These are phyloP conservation scores for Erysimum cheiri DNA, from an alignment of 441 rosid genomes.

Conservation along the genomic window DNA sequence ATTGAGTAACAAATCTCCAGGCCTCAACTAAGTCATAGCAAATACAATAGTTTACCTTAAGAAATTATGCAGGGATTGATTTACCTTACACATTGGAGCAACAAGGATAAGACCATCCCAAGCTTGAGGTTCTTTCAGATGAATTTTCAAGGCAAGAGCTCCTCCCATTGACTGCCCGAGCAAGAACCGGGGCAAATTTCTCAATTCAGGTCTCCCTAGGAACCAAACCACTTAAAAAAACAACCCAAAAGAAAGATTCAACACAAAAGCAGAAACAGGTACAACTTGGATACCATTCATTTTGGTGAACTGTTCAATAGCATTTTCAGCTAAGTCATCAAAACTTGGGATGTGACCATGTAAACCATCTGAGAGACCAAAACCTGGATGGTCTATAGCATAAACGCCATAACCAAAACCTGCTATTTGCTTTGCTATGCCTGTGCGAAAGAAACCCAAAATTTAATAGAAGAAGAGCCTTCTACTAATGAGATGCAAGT, in stretches of 20 bases:
- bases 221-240: conserved; percentile 27
- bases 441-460: conserved; percentile 46
- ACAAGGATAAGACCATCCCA: conserved; percentile 49
- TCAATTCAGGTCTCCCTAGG: conserved; percentile 69
- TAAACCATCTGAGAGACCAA: conserved; percentile 89
- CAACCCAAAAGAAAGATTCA: not conserved
- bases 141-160: conserved; percentile 84
- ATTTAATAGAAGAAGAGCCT: conserved; percentile 18
- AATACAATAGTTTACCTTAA: conserved; percentile 24
- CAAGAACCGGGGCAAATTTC: conserved; percentile 74
- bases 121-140: conserved; percentile 58
- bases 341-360: conserved; percentile 84
- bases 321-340: conserved; percentile 74
- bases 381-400: conserved; percentile 91
- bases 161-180: conserved; percentile 99
- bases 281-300: conserved; percentile 64
- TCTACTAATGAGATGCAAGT: not conserved
- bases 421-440: conserved; percentile 80
- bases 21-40: not conserved
- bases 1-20: not conserved
- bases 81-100: conserved; percentile 46
- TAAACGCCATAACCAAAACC: conserved; percentile 73
- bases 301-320: conserved; percentile 68
- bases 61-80: conserved; percentile 28
- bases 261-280: conserved; percentile 13